phyloP scores from a whole-genome alignment of 2,329 filamentous ascomycete species.

The Cordyceps militaris region DNA sequence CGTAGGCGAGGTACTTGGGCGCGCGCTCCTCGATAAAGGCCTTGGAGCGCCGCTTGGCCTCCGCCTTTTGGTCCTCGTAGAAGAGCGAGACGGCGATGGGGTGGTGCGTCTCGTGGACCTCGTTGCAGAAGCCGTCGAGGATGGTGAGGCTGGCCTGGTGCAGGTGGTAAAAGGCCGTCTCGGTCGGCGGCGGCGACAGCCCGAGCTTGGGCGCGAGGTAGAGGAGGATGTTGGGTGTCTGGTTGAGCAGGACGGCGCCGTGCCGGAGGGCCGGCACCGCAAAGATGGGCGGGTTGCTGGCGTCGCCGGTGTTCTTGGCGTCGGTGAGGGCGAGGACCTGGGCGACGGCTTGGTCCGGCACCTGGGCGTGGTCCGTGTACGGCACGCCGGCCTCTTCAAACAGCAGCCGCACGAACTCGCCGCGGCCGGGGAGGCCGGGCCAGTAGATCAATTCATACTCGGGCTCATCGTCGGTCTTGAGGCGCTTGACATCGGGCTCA shows the following conservation, averaged over 20 bases:
- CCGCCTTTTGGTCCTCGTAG: conserved; percentile 71
- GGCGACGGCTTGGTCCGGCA: conserved; percentile 40
- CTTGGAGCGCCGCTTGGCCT: conserved; percentile 49
- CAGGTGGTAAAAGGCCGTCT: conserved; percentile 48
- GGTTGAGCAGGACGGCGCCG: conserved; percentile 55
- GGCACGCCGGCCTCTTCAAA: conserved; percentile 60
- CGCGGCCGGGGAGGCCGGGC: conserved; percentile 64
- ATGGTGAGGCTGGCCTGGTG: conserved; percentile 61
- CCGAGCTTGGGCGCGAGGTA: conserved; percentile 59
- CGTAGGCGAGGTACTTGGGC: conserved; percentile 66
- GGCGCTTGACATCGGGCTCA: conserved; percentile 21
- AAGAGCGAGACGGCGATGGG: conserved; percentile 52
- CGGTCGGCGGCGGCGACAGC: conserved; percentile 38
- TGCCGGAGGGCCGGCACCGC: conserved; percentile 61
- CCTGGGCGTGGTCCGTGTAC: conserved; percentile 51
- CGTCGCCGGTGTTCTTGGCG: conserved; percentile 39
- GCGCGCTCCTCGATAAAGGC: conserved; percentile 56
- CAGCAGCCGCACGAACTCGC: conserved; percentile 64
- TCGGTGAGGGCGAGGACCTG: conserved; percentile 43
- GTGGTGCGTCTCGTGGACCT: conserved; percentile 71
- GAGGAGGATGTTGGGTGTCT: conserved; percentile 65
- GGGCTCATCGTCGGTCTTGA: conserved; percentile 33
- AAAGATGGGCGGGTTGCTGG: conserved; percentile 55
- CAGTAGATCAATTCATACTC: conserved; percentile 65
- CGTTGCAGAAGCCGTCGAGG: conserved; percentile 62